Evolutionary conservation across 2,329 filamentous ascomycete species (phyloP), one percentile per base, ranked within the genome.

Genomic region (Aureobasidium uvarum): DNA sequence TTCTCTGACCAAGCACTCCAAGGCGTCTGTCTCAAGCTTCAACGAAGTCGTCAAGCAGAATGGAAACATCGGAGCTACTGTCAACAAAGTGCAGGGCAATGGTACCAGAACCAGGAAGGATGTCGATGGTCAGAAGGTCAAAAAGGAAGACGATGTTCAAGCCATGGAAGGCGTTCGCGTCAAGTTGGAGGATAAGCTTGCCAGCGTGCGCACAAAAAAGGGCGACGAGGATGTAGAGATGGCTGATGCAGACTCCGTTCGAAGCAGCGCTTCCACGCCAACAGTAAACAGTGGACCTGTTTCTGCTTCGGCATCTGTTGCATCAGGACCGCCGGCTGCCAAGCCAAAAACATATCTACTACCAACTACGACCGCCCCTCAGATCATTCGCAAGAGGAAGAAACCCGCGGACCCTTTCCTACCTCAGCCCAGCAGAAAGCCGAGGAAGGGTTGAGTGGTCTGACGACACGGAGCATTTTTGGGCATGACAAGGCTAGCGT

Each of bases 161-260:
- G 52, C 66, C 11, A 67, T 63, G 64, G 66, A 58, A 45, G 67
- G 62, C 6, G 46, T 62, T 7, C 50, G 55, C 31, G 65, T 55
- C 38, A 65, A 65, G 56, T 20, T 55, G 48, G 62, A 68, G 31
- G 62, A 67, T 14, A 74, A 74, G 64, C 71, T 78, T 10, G 76
- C 77, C 38, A 45, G 41, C 33, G 58, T 63, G 25, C 58, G 58
- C 56, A 48, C 58, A n/a, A 56, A 54, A 20, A 50, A 54, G 31
- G 51, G n/a, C 3, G 41, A 41, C 1, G 67, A 70, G 23, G 74
- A 75, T 50, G 70, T 74, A 14, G 74, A 75, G 23, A 75, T 75
- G 74, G 67, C 64, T 18, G 73, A 75, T 67, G 71, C 70, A 1
- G 63, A 60, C 28, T 66, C 50, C 33, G 43, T 36, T 7, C 66